Base-by-base conservation (phyloP, 1,284 basidiomycete genomes). In the Cutaneotrichosporon cutaneum region DNA sequence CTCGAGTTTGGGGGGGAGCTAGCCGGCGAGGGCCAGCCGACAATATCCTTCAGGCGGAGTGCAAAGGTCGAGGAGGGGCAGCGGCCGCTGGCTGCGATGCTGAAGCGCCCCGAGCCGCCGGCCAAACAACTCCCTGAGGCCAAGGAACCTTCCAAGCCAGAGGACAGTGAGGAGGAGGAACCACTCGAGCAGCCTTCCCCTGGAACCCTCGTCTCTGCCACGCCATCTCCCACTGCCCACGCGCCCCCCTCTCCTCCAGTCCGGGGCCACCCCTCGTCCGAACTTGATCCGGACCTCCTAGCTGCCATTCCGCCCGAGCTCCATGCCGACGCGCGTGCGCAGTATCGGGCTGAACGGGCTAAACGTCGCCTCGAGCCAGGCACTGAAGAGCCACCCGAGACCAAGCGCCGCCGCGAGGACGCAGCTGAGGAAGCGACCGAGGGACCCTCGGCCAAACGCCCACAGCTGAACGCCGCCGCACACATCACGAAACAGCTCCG, bases 1-100 rank as follows among this genome's bases (percentile, higher is more conserved):
- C 83, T 96, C 0, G 92, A 94, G 73, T 72, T 72, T 75, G 83
- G 70, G 18, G 35, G 22, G 16, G 33, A 63, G 24, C 27, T 52
- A 16, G 32, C 36, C n/a, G 50, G 45, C 35, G 58, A n/a, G n/a
- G n/a, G 76, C 0, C 76, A 78, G 58, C 65, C 62, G 4, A 52
- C 63, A 10, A 59, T 78, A 35, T 59, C 54, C 9, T 78, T 78
- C 56, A 63, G 30, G 13, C 24, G 35, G 16, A 11, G 18, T 6
- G 45, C 48, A 18, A 22, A 59, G 52, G 54, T 18, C n/a, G 16
- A 42, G 16, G 27, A n/a, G 56, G 45, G 44, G 5, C 24, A 51
- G 48, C 26, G 26, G 14, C 16, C 14, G 26, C 48, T 30, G 18
- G 24, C 48, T 1, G 18, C 48, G 8, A 27, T 27, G 48, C 13